Evolutionary conservation across 2,329 filamentous ascomycete genomes (phyloP).

Genomic region (Talaromyces amestolkiae): DNA sequence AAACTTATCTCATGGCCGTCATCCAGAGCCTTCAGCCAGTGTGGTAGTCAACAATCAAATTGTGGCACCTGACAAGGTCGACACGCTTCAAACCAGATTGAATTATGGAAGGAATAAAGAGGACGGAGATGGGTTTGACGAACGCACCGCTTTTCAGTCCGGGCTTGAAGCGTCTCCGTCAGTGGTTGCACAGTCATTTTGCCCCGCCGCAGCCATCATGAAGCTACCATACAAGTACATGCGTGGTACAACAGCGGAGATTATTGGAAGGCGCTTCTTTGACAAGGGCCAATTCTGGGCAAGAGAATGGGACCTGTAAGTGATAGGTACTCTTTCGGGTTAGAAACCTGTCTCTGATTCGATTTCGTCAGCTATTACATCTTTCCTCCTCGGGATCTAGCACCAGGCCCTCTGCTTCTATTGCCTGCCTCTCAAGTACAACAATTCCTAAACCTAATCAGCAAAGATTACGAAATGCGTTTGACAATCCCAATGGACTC

Average conservation of each 20-base stretch:
- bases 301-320: conserved; percentile 75
- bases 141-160: conserved; percentile 9
- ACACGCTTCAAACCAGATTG: background rate
- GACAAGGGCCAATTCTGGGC: conserved; percentile 48
- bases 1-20: background rate
- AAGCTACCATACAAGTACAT: conserved; percentile 47
- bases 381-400: conserved; percentile 49
- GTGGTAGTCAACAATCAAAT: background rate
- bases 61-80: background rate
- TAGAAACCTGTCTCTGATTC: background rate
- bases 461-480: conserved; percentile 49
- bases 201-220: conserved; percentile 38
- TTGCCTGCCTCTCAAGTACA: conserved; percentile 66
- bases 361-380: conserved; percentile 62
- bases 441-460: conserved; percentile 63
- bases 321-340: conserved; percentile 22
- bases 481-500: conserved; percentile 59
- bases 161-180: conserved; percentile 9
- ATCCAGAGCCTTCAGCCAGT: background rate
- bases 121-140: background rate
- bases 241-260: conserved; percentile 30
- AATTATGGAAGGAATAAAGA: background rate
- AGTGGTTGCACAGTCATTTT: conserved; percentile 33
- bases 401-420: conserved; percentile 60
- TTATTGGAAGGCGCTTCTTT: conserved; percentile 41